Base-by-base conservation (phyloP, 148 eudicot species). In the Persicaria tinctoria region DNA sequence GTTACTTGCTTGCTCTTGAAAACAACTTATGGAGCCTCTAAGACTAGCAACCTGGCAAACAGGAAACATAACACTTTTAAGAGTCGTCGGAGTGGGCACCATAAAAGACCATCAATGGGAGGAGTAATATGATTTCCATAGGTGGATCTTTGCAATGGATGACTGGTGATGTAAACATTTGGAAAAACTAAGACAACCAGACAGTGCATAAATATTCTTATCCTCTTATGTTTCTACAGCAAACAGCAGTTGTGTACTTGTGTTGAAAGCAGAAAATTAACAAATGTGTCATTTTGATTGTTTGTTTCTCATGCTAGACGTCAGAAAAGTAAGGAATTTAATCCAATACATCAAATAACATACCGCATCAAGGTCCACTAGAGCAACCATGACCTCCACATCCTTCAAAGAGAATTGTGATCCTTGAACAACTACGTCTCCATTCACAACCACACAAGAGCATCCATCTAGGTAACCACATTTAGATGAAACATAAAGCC, bases 341-440 rank as follows among this genome's bases (percentile, higher is more conserved):
- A 66, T 44, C 2, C 7, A 6, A 41, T 38, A 66, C 13, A 48
- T 1, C 41, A 32, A 32, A 32, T 32, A 32, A 56, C 89, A 78
- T 86, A 95, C 97, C 82, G 90, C 93, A 84, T 95, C 98, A 64
- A 95, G 90, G 84, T 95, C 98, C 60, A 95, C 81, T 75, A 86
- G 92, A 82, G 98, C 98, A 87, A 86, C 86, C 71, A 87, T 89
- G 80, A 95, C 83, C 84, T 92, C 98, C 7, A 95, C 92, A 86
- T 95, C 98, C 83, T 87, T 92, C 76, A 92, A 79, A 56, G 98
- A 95, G 83, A 95, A 95, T 74, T 95, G 98, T 53, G 97, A 90
- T 73, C 98, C 97, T 84, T 95, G 98, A n/a, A 91, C 96, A 82
- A 92, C 92, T 79, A 92, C 91, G 79, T 95, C 98, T 55, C 93